A percentile compares a stretch with the other conserved stretches of the same genome.
phyloP scores from a whole-genome alignment of 2,329 filamentous ascomycete genomes.

The Aspergillus proliferans region DNA sequence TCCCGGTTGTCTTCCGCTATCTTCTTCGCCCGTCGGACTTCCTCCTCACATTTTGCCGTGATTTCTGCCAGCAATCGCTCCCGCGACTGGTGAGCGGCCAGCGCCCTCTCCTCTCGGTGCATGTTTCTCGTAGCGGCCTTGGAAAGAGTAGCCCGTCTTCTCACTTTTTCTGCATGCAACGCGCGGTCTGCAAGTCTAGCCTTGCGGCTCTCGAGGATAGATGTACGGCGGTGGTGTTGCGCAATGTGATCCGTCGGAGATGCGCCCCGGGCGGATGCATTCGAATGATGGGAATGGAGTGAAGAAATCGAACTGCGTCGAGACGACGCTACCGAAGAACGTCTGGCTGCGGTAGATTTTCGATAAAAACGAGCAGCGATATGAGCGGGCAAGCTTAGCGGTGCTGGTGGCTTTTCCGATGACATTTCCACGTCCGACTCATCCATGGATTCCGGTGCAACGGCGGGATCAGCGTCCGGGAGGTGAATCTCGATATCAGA shows the following conservation, averaged over 20 bases:
- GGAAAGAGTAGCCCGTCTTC: slow-evolving; percentile 55
- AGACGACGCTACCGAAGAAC: slow-evolving; percentile 57
- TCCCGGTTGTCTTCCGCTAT: slow-evolving; percentile 62
- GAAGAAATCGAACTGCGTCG: slow-evolving; percentile 61
- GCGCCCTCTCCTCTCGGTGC: slow-evolving; percentile 55
- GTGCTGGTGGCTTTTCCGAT: slow-evolving; percentile 28
- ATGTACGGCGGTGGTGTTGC: slow-evolving; percentile 59
- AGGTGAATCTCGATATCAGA: slow-evolving; percentile 38
- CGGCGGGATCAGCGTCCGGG: slow-evolving; percentile 26
- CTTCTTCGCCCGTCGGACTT: slow-evolving; percentile 60
- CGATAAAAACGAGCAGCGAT: slow-evolving; percentile 59
- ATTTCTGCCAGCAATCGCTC: slow-evolving; percentile 60
- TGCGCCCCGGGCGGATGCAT: slow-evolving; percentile 41
- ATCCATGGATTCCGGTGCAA: slow-evolving; percentile 18
- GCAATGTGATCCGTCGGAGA: slow-evolving; percentile 56
- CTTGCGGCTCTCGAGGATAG: slow-evolving; percentile 59
- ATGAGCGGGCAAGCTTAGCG: slow-evolving; percentile 52
- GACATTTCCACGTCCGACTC: slow-evolving; percentile 40
- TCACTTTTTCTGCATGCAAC: slow-evolving; percentile 60
- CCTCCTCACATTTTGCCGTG: slow-evolving; percentile 59
- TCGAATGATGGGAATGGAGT: slow-evolving; percentile 56
- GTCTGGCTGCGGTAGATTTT: slow-evolving; percentile 47
- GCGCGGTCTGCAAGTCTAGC: slow-evolving; percentile 59
- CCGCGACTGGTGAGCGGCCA: slow-evolving; percentile 58
- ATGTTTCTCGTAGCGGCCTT: slow-evolving; percentile 53